A percentile compares a stretch with the other conserved stretches of the same genome.
Conservation (phyloP, 805 yeast genomes). For the Pichia exigua region DNA sequence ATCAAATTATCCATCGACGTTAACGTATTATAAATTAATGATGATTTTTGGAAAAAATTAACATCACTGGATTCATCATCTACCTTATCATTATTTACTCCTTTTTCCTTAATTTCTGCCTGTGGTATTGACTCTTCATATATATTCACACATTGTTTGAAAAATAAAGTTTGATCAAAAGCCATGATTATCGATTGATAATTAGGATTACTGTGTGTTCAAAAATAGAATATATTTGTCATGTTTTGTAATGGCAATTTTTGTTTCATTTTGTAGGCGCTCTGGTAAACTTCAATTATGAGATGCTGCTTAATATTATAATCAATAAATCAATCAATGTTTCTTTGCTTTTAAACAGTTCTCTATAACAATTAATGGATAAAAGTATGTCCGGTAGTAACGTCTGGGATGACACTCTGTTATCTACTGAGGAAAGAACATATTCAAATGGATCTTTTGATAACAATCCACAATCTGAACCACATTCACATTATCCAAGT, state of each 20-base stretch:
- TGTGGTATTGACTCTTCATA: background rate
- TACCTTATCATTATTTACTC: background rate
- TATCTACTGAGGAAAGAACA: slow-evolving; percentile 11
- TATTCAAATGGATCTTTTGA: background rate
- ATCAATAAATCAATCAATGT: too few relatives aligned
- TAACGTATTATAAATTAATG: slow-evolving; percentile 3
- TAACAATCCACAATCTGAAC: background rate
- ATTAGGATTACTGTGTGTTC: too few relatives aligned
- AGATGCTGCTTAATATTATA: background rate
- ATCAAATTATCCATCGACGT: slow-evolving; percentile 8
- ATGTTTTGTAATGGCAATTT: too few relatives aligned
- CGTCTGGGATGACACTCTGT: slow-evolving; percentile 51
- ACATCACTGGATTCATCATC: background rate
- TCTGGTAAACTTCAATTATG: background rate
- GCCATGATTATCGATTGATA: too few relatives aligned
- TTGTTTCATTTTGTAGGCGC: background rate
- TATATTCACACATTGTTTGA: slow-evolving; percentile 5
- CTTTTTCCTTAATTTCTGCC: background rate
- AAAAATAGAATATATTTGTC: too few relatives aligned
- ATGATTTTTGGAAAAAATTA: slow-evolving; percentile 1
- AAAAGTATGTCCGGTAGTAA: slow-evolving; percentile 10
- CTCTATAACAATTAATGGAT: background rate
- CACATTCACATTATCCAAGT: background rate
- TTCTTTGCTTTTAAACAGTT: background rate
- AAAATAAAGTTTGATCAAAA: slow-evolving; percentile 4